Evolutionary conservation across 768 basidiomycete species (phyloP), one percentile per base, ranked within the genome.

Genomic region (Termitomyces sp.): DNA sequence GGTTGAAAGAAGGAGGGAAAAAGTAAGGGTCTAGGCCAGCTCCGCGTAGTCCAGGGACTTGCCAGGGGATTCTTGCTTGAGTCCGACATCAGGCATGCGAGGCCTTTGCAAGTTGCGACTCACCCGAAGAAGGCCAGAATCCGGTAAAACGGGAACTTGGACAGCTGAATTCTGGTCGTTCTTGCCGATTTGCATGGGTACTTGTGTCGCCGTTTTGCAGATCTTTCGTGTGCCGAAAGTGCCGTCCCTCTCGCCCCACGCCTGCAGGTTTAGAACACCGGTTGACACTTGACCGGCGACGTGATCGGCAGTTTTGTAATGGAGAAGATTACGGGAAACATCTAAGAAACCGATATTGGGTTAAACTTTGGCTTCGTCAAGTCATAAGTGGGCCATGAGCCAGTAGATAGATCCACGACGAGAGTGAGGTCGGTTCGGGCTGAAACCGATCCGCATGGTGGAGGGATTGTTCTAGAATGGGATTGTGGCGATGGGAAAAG

Each of bases 241-340:
- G 28, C 28, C 35, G 30, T 8, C 26, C 19, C 24, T 28, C 9
- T 11, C 22, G 30, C 12, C 26, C 19, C 24, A 37, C 9, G 17
- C 22, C 32, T 46, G 28, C 42, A 45, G n/a, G n/a, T 32, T 56
- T 58, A 49, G 46, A 60, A 60, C 17, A 43, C 56, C 57, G 54
- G 57, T 46, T 50, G 46, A 47, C 54, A 38, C 45, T 28, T 43
- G 15, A 41, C 24, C 26, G 53, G 61, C 61, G 61, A 60, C 51
- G 42, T 62, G 61, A 62, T 62, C 61, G 61, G 61, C 61, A 58
- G 41, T 58, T 60, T 55, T 28, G 50, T 62, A 62, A 62, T 56
- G 43, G n/a, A 40, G 40, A 54, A 60, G 51, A 2, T 35, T 45
- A 55, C 54, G 59, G 59, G 51, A 41, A 58, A 56, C 55, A 58